phyloP scores from a whole-genome alignment of 306 rosid genomes.

The Cajanus cajan region DNA sequence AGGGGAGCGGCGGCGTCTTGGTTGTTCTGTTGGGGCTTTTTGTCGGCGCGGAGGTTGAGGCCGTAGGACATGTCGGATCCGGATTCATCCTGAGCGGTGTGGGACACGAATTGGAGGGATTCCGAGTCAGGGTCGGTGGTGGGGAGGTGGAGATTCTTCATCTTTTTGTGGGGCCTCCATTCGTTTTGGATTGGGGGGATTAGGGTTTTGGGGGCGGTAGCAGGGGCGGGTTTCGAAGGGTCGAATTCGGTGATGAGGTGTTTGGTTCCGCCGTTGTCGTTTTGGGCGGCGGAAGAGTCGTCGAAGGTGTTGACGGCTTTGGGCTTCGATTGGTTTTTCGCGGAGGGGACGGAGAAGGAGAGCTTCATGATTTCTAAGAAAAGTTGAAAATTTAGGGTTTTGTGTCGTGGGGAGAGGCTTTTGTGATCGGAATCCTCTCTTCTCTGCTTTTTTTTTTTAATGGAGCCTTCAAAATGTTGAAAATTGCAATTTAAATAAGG shows the following conservation, averaged over 20 bases:
- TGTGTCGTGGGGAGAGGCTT: no score
- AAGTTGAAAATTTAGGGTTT: no score
- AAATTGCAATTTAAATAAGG: no score
- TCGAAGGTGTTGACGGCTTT: background rate
- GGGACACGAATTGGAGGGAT: conserved; percentile 45
- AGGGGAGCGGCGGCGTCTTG: background rate
- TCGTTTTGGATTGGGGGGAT: conserved; percentile 40
- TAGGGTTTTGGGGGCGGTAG: background rate
- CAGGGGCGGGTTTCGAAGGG: conserved; percentile 34
- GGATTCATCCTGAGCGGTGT: conserved; percentile 22
- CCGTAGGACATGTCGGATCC: conserved; percentile 52
- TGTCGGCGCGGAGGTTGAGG: conserved; percentile 43
- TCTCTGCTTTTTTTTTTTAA: no score
- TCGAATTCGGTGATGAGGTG: conserved; percentile 44
- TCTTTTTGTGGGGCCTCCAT: conserved; percentile 38
- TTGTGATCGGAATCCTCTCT: no score
- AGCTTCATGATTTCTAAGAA: conserved; percentile 37
- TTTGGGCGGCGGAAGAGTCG: background rate
- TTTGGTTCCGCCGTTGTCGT: background rate
- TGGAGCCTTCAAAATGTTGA: no score
- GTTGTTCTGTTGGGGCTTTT: background rate
- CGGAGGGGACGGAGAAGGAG: conserved; percentile 32
- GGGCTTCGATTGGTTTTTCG: conserved; percentile 33
- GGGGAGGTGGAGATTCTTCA: conserved; percentile 43
- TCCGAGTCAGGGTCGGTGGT: conserved; percentile 20